Percentiles rank a stretch among this genome's conserved stretches.
Evolutionary conservation across 2,329 filamentous ascomycete genomes (phyloP).

Genomic region (Lachnellula hyalina): DNA sequence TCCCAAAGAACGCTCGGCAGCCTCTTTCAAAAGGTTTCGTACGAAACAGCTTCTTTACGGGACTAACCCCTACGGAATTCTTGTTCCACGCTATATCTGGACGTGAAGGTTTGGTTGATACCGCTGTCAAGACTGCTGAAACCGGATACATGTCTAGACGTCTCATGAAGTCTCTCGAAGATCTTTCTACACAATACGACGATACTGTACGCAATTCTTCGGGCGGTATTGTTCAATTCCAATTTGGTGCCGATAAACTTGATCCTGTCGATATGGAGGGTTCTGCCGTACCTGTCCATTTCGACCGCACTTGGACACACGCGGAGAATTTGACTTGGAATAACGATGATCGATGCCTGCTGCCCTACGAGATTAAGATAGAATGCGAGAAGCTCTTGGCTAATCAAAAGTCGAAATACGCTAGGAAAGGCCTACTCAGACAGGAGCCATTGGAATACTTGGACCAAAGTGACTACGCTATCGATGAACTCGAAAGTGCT

Average conservation of each 20-base stretch:
- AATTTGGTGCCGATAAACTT: slow-evolving; percentile 91
- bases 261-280: slow-evolving; percentile 99
- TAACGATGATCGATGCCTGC: slow-evolving; percentile 67
- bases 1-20: slow-evolving; percentile 85
- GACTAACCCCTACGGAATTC: slow-evolving; percentile 85
- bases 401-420: slow-evolving; percentile 60
- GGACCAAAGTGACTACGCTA: slow-evolving; percentile 61
- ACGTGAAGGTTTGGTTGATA: slow-evolving; percentile 97
- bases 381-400: slow-evolving; percentile 65
- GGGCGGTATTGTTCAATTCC: slow-evolving; percentile 88
- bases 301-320: slow-evolving; percentile 85
- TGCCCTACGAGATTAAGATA: slow-evolving; percentile 66
- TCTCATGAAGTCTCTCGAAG: slow-evolving; percentile 95
- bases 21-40: slow-evolving; percentile 97
- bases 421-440: slow-evolving; percentile 55
- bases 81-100: slow-evolving; percentile 98
- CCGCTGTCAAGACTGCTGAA: slow-evolving; percentile 96
- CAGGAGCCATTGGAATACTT: slow-evolving; percentile 61
- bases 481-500: slow-evolving; percentile 77
- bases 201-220: slow-evolving; percentile 90
- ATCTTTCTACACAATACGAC: slow-evolving; percentile 89
- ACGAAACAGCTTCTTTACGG: slow-evolving; percentile 93
- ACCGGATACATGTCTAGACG: slow-evolving; percentile 98
- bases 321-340: slow-evolving; percentile 70
- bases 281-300: slow-evolving; percentile 84